These are phyloP conservation scores for thale cress (Arabidopsis thaliana) DNA, from an alignment of 345 rosid species.

Conservation along the genomic window TAIR10.1 NC_003075.7:888501-889000, in stretches of 20 bases:
- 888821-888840: constrained; percentile 24
- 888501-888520: constrained; percentile 28
- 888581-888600: constrained; percentile 76
- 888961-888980: constrained; percentile 42
- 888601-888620: constrained; percentile 88
- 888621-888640: constrained; percentile 78
- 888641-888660: constrained; percentile 53
- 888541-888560: constrained; percentile 41
- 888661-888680: constrained; percentile 12
- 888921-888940: constrained; percentile 36
- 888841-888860: constrained; percentile 25
- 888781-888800: constrained; percentile 28
- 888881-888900: constrained; percentile 62
- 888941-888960: constrained; percentile 50
- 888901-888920: constrained; percentile 55
- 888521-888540: constrained; percentile 25
- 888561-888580: constrained; percentile 85
- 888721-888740: constrained; percentile 26
- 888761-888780: constrained; percentile 24
- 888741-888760: constrained; percentile 23
- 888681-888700: not conserved
- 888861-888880: constrained; percentile 46
- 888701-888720: constrained; percentile 16
- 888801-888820: constrained; percentile 21
- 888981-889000: constrained; percentile 43